Evolutionary conservation across 129 eudicot genomes (phyloP).

Genomic region (Flaveria linearis): DNA sequence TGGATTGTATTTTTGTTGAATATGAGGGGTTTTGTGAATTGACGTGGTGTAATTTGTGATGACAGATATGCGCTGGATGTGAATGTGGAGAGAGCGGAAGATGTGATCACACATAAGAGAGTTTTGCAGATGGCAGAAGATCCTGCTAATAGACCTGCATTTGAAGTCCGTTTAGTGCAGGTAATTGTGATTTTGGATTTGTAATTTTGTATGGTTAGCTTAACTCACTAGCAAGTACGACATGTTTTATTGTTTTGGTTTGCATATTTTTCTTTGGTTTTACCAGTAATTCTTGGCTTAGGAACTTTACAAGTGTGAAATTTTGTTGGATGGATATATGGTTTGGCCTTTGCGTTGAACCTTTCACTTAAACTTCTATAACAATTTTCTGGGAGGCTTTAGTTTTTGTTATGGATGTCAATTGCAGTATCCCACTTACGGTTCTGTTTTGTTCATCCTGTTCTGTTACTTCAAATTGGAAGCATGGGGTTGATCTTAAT

Average conservation of each 20-base stretch:
- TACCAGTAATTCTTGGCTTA: background rate
- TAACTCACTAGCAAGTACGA: background rate
- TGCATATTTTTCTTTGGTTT: background rate
- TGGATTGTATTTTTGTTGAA: background rate
- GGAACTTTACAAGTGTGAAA: background rate
- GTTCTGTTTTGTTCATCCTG: background rate
- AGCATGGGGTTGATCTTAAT: background rate
- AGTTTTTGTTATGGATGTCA: background rate
- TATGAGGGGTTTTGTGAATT: background rate
- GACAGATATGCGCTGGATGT: slow-evolving; percentile 77
- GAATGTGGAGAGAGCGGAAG: slow-evolving; percentile 82
- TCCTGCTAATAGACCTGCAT: slow-evolving; percentile 60
- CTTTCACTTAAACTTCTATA: background rate
- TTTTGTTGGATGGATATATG: background rate
- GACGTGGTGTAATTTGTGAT: background rate
- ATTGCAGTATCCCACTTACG: background rate
- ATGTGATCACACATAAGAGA: slow-evolving; percentile 70
- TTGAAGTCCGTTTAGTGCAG: slow-evolving; percentile 74
- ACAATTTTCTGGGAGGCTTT: background rate
- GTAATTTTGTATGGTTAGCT: too few species aligned
- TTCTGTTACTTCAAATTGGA: slow-evolving; percentile 8
- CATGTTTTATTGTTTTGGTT: background rate
- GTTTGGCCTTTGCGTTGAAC: background rate
- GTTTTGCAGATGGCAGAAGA: slow-evolving; percentile 62
- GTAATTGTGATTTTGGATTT: slow-evolving; percentile 27